Base-by-base conservation (phyloP, 169 alveolate genomes). In the Blepharisma undulans region DNA sequence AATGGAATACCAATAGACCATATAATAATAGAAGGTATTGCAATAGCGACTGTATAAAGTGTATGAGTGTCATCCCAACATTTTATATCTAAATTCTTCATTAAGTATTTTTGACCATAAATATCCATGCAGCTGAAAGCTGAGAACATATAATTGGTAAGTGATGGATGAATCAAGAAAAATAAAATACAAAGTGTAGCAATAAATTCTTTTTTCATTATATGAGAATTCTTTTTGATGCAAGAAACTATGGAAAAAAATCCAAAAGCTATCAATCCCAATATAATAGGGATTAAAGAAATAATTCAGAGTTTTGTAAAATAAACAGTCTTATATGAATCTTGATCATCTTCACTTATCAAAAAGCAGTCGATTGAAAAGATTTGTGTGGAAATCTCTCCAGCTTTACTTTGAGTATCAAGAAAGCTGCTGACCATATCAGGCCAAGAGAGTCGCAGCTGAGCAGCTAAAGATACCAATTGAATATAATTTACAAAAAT, bases 381-480 rank as follows among this genome's bases (percentile, higher is more conserved):
- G 1, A 86, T 14, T 7, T 61, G 25, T 6, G 32, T 85, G 8
- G 84, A 12, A 18, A 27, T 19, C 5, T 32, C n/a, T 1, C 76
- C 80, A 21, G 72, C 12, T 6, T 29, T 86, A 66, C 14, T 25
- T 34, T 4, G 32, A n/a, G 21, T 66, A 21, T 18, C 61, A 32
- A 19, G 25, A n/a, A 30, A 36, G 4, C 14, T 5, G 14, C 8
- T 71, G 14, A 27, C 29, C 25, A 12, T n/a, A 36, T 25, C 29
- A 19, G 95, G 95, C 95, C 95, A 92, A 5, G 85, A 18, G 7
- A 92, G 32, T 59, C 91, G 82, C 59, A 92, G 76, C 21, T 72
- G 33, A 19, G 87, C 22, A 19, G 29, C 19, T 5, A 92, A 60
- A 0, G 72, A 77, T 74, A 92, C 27, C 22, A 92, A 18, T 61